Base-by-base conservation (phyloP, 169 alveolate species). In the Pseudocohnilembus persalinus region DNA sequence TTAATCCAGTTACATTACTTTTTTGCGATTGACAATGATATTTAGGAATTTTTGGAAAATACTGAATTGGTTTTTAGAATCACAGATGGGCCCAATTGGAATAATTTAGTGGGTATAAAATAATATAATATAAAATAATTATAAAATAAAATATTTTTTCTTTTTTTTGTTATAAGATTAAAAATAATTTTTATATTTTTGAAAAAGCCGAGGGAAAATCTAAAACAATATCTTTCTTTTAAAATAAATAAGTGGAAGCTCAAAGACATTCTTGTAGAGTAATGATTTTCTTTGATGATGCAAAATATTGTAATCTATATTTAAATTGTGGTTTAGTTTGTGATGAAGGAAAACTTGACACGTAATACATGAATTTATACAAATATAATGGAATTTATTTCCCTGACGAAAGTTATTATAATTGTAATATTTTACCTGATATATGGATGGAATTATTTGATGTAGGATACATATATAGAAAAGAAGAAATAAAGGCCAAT, bases 371-470 rank as follows among this genome's bases (percentile, higher is more conserved):
- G 63, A 85, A 76, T 73, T 88, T 92, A 0, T 89, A 92, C 64
- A 88, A 87, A 27, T 88, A 86, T 74, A 88, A 88, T 29, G 77
- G 83, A 30, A 90, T 92, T 0, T 92, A 88, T 75, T 92, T 92
- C 87, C 95, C 95, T 11, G 93, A 92, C 32, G 91, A 92, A 31
- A 83, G 85, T 76, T 92, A 86, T 35, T 92, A 92, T 63, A 92
- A 92, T 76, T 88, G 90, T 0, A 91, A 92, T 81, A 90, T 92
- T 0, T 83, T 92, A 28, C 95, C 95, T 6, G 88, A 88, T 64
- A 93, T 88, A 49, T 92, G 95, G 95, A 77, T 92, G 86, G 95
- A 92, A 77, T 76, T 92, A 11, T 49, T 49, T 20, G 68, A 49
- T 20, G 68, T 49, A 4, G 68, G 68, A 49, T 49, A 49, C 20